Evolutionary conservation across 2,329 filamentous ascomycete species (phyloP).

Genomic region (Epichloe festucae): DNA sequence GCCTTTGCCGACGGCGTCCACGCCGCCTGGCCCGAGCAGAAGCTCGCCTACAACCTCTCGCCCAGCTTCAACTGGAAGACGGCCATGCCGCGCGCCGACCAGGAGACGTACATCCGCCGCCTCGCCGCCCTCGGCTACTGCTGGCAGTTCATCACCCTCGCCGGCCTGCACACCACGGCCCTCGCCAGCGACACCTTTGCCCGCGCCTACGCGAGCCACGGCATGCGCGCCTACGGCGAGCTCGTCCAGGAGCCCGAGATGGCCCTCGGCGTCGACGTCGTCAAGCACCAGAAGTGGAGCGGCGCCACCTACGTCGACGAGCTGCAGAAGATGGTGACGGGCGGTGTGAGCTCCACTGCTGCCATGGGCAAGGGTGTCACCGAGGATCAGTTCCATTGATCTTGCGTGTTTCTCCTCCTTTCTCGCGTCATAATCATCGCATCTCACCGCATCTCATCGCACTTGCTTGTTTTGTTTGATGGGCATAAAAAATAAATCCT

Average conservation of each 20-base stretch:
- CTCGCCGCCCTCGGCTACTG: slow-evolving; percentile 84
- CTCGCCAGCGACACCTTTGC: slow-evolving; percentile 86
- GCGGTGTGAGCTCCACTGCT: slow-evolving; percentile 79
- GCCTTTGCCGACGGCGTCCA: slow-evolving; percentile 92
- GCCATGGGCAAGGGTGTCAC: slow-evolving; percentile 98
- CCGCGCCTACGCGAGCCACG: slow-evolving; percentile 63
- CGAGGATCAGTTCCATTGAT: slow-evolving; percentile 72
- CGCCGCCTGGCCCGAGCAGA: slow-evolving; percentile 89
- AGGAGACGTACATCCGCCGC: slow-evolving; percentile 93
- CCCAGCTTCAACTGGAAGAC: slow-evolving; percentile 99
- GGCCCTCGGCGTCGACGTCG: slow-evolving; percentile 77
- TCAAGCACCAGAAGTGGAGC: slow-evolving; percentile 98
- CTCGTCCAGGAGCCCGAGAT: slow-evolving; percentile 97
- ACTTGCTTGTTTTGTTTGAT: too few relatives aligned
- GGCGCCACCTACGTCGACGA: slow-evolving; percentile 93
- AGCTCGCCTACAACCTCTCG: slow-evolving; percentile 97
- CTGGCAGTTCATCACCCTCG: slow-evolving; percentile 99
- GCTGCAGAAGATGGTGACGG: slow-evolving; percentile 91
- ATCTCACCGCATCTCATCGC: too few relatives aligned
- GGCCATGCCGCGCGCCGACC: slow-evolving; percentile 80
- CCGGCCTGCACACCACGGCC: slow-evolving; percentile 88
- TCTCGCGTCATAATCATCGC: too few relatives aligned
- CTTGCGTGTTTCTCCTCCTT: too few relatives aligned
- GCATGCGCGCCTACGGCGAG: slow-evolving; percentile 96
- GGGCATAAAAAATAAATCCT: too few relatives aligned